These are phyloP conservation scores for Cladosporium sphaerospermum DNA, from an alignment of 2,329 filamentous ascomycete species.

Conservation along the genomic window DNA sequence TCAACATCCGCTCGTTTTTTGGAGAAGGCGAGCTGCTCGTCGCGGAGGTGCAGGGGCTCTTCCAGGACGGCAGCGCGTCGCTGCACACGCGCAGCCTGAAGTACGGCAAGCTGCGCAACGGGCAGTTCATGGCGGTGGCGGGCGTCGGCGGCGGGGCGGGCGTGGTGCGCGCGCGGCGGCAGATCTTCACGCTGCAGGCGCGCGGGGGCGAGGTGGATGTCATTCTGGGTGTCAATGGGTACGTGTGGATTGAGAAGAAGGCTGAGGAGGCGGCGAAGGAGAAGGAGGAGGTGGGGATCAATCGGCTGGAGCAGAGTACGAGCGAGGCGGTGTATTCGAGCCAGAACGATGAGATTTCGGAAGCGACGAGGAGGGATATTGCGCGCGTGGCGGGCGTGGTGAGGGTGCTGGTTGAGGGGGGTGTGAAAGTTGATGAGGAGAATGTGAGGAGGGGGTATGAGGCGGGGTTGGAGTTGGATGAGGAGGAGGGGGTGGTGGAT, in stretches of 20 bases:
- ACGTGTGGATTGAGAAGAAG: slow-evolving; percentile 91
- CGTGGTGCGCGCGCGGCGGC: slow-evolving; percentile 74
- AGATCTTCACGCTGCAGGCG: slow-evolving; percentile 76
- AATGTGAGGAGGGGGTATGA: slow-evolving; percentile 78
- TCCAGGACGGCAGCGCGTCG: slow-evolving; percentile 76
- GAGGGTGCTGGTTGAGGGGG: slow-evolving; percentile 72
- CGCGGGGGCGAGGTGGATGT: slow-evolving; percentile 68
- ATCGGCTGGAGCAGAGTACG: slow-evolving; percentile 79
- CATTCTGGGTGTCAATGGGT: slow-evolving; percentile 89
- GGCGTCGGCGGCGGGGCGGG: slow-evolving; percentile 73
- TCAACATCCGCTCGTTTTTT: slow-evolving; percentile 97
- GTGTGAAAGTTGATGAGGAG: slow-evolving; percentile 82
- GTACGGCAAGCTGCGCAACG: slow-evolving; percentile 93
- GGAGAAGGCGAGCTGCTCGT: slow-evolving; percentile 89
- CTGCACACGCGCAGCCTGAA: slow-evolving; percentile 86
- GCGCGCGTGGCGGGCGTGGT: slow-evolving; percentile 76
- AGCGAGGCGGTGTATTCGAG: slow-evolving; percentile 85
- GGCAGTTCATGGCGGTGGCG: slow-evolving; percentile 75
- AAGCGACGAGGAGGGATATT: slow-evolving; percentile 79
- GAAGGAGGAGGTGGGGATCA: slow-evolving; percentile 56
- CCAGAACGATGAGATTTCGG: slow-evolving; percentile 80
- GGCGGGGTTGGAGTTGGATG: slow-evolving; percentile 68
- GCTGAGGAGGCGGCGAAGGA: slow-evolving; percentile 47
- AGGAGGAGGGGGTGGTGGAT: slow-evolving; percentile 51
- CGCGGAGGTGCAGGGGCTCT: slow-evolving; percentile 87